Base-by-base conservation (phyloP, 2,329 filamentous ascomycete genomes). In the Scedosporium minutisporum region DNA sequence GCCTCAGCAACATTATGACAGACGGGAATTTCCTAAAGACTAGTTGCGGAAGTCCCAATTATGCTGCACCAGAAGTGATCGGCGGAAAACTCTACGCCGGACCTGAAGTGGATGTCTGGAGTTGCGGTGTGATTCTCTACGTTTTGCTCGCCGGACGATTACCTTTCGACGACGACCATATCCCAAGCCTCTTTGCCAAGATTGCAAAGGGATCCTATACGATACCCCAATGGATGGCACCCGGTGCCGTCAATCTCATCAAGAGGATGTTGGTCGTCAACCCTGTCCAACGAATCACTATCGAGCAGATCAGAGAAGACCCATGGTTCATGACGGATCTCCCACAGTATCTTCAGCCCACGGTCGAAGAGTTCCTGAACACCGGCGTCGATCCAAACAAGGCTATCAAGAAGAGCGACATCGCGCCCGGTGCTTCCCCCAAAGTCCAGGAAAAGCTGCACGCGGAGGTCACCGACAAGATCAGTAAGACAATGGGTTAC, bases 21-120 rank as follows among this genome's bases (percentile, higher is more conserved):
- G 95, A 99, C 73, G 95, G 95, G 27, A 99, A 99, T 74, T 99
- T 99, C 73, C 84, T 99, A 70, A 97, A 97, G 78, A 99, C 95
- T 1, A 97, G 93, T 73, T 99, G 95, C 71, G 95, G 95, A 61
- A 97, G 93, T 72, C 95, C 95, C 51, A 99, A 99, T 75, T 99
- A 99, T 74, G 95, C 95, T 12, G 95, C 95, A 1, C 95, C 95
- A 6, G 95, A 99, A 74, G 95, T 99, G 65, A 97, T 99, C 71
- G 95, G 93, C 62, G 95, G 95, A 25, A 99, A 97, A 80, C 81
- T 97, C 62, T 99, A 99, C 72, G 95, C 95, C 18, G 95, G 95
- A 1, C 93, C 95, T 0, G 95, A 99, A 75, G 95, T 99, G 44
- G 95, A 99, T 73, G 95, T 99, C 1, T 99, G 95, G 95, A 97